Base-by-base conservation (phyloP, 2,329 filamentous ascomycete species). In the Venturia oleaginea region DNA sequence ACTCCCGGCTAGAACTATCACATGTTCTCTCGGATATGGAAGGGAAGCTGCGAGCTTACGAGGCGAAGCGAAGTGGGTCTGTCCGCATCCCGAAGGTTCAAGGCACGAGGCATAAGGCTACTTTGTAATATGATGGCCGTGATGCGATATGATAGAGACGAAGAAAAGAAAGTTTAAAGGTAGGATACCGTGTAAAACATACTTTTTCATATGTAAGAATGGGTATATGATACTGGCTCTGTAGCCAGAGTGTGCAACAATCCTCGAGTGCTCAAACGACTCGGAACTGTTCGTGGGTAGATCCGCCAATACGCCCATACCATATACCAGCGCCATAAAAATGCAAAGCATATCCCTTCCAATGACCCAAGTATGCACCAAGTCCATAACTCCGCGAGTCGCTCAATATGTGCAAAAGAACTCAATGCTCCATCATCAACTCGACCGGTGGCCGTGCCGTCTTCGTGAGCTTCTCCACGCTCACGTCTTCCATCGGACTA, bases 401-500 rank as follows among this genome's bases (percentile, higher is more conserved):
- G 51, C 51, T 57, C 17, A 34, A 27, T 15, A 15, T 51, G 46
- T 51, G 15, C 19, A 54, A 40, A 34, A 8, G n/a, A 34, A 15
- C 8, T 48, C 51, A 64, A 22, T 64, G 24, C 43, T 64, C 48
- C 74, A 76, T 76, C 74, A 76, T 76, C 5, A 77, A 67, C 70
- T 77, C 75, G 6, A 77, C 72, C 15, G 75, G 75, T 32, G 75
- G 75, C 63, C 75, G 68, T 15, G 74, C 64, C 11, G 75, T 77
- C 54, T 75, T 71, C 32, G 71, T 51, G 2, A 67, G 68, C 24
- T 43, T 38, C 48, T 61, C 38, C 42, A 34, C 34, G 30, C 22
- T 64, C 61, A 63, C 27, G 10, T 76, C 71, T 13, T 81, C 81
- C 65, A 79, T 75, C 37, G 83, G 81, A 43, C 77, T 79, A 4